Evolutionary conservation across 306 rosid species (phyloP).

Genomic region (Styphnolobium japonicum): DNA sequence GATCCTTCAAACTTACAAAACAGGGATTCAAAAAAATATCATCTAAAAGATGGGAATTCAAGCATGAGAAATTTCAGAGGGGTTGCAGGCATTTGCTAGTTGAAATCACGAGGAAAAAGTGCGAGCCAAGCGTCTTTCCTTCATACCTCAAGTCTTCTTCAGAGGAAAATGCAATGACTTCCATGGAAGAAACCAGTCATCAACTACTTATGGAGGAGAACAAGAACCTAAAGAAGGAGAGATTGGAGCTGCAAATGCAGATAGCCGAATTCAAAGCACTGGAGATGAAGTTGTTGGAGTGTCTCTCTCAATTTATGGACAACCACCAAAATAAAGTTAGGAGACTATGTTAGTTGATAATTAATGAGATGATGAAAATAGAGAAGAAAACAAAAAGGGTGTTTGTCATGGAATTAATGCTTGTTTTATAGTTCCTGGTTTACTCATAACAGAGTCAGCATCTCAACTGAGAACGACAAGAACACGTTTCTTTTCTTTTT

Average conservation of each 20-base stretch:
- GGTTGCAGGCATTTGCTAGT: slow-evolving; percentile 52
- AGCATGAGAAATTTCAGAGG: slow-evolving; percentile 77
- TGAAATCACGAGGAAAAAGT: slow-evolving; percentile 71
- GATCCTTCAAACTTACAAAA: neutral
- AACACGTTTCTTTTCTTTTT: neutral
- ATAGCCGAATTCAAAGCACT: slow-evolving; percentile 65
- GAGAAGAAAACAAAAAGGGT: neutral
- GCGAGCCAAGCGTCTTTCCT: slow-evolving; percentile 86
- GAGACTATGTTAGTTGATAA: slow-evolving; percentile 11
- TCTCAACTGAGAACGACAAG: neutral
- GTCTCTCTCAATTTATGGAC: slow-evolving; percentile 45
- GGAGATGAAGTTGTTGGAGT: slow-evolving; percentile 58
- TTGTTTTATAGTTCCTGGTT: neutral
- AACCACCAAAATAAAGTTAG: slow-evolving; percentile 36
- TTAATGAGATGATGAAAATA: neutral
- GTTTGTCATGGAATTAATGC: neutral
- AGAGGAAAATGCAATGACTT: slow-evolving; percentile 36
- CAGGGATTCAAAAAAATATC: slow-evolving; percentile 88
- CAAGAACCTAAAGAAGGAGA: slow-evolving; percentile 62
- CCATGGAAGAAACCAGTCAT: slow-evolving; percentile 32
- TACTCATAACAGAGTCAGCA: neutral
- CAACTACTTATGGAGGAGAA: slow-evolving; percentile 63
- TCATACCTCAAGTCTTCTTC: slow-evolving; percentile 62
- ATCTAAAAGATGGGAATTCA: slow-evolving; percentile 80
- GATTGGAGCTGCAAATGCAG: slow-evolving; percentile 57